Evolutionary conservation across 2,329 filamentous ascomycete genomes (phyloP).

Genomic region (Trichoderma semiorbis): DNA sequence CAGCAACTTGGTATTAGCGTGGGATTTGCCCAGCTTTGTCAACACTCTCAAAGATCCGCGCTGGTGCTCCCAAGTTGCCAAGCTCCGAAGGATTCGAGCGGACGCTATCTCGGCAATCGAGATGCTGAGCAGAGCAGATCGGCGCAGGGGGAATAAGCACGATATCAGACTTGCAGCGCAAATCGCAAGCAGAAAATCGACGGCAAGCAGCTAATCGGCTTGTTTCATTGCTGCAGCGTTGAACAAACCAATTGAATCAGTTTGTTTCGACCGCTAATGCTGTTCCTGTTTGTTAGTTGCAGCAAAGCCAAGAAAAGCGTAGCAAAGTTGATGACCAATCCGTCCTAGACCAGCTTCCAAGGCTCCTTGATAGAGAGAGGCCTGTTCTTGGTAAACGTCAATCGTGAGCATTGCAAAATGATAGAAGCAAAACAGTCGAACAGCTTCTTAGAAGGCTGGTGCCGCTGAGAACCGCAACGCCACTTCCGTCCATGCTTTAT

Average conservation of each 20-base stretch:
- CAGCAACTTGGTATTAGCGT: neutral
- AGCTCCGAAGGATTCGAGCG: neutral
- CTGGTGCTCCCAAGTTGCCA: too few species aligned
- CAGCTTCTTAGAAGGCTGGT: neutral
- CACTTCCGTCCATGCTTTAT: neutral
- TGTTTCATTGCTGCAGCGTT: neutral
- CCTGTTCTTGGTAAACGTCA: neutral
- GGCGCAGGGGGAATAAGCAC: neutral
- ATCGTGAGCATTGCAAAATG: neutral
- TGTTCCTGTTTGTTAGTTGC: neutral
- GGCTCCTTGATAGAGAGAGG: neutral
- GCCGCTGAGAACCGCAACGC: neutral
- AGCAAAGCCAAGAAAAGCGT: neutral
- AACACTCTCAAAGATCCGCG: neutral
- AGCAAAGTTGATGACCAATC: neutral
- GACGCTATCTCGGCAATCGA: neutral
- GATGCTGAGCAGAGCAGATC: neutral
- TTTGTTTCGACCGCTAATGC: neutral
- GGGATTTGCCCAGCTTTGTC: neutral
- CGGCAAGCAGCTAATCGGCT: neutral
- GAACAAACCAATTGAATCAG: neutral
- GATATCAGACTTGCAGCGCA: neutral
- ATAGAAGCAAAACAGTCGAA: neutral
- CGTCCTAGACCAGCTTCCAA: neutral
- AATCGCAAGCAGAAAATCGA: neutral